These are phyloP conservation scores for Micractinium conductrix DNA, from an alignment of 139 green algal genomes.

Conservation along the genomic window DNA sequence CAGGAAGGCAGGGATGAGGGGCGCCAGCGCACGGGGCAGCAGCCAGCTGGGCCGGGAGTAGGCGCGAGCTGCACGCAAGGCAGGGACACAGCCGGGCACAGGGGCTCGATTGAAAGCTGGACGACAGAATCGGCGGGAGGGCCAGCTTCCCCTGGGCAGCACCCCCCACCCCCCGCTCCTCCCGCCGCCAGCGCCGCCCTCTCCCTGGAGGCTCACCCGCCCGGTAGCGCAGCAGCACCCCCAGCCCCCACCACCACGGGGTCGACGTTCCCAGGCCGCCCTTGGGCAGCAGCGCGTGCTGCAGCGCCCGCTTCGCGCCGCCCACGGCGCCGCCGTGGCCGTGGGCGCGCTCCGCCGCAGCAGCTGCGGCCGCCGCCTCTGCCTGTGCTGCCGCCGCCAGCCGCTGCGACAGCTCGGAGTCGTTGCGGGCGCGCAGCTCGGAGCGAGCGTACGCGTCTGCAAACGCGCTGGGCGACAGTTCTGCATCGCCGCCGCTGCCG, in stretches of 20 bases:
- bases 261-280: conserved; percentile 65
- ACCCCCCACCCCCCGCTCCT: too few relatives aligned
- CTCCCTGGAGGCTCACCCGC: conserved; percentile 23
- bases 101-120: too few relatives aligned
- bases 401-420: not conserved
- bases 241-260: conserved; percentile 73
- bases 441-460: conserved; percentile 16
- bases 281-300: not conserved
- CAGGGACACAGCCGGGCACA: not conserved
- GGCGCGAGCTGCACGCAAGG: not conserved
- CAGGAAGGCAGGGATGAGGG: conserved; percentile 47
- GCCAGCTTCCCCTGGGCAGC: too few relatives aligned
- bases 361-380: not conserved
- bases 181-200: too few relatives aligned
- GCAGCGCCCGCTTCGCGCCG: not conserved
- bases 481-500: too few relatives aligned
- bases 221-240: conserved; percentile 72
- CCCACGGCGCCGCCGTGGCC: not conserved
- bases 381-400: not conserved
- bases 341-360: not conserved
- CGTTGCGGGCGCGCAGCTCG: not conserved
- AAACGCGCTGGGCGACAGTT: too few relatives aligned
- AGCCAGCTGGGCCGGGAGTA: not conserved
- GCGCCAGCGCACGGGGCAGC: not conserved
- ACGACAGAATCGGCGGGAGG: too few relatives aligned